phyloP scores from a whole-genome alignment of 2,329 filamentous ascomycete genomes.

The Apiospora koreana region DNA sequence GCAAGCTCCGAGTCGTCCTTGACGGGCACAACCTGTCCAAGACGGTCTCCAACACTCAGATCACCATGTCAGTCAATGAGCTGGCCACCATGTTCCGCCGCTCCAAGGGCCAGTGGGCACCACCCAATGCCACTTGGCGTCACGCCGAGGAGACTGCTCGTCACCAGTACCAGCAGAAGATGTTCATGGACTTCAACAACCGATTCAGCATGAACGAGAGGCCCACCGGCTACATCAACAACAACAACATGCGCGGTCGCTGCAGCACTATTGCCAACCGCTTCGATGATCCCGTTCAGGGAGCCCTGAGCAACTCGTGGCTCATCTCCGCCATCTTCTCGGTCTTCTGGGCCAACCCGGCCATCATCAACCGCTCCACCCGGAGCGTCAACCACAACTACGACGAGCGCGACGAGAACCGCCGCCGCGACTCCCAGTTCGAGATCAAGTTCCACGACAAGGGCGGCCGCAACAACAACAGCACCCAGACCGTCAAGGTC shows the following conservation, averaged over 20 bases:
- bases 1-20: constrained; percentile 44
- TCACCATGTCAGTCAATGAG: constrained; percentile 43
- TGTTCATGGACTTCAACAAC: constrained; percentile 34
- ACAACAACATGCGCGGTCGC: constrained; percentile 12
- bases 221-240: constrained; percentile 8
- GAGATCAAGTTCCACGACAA: constrained; percentile 44
- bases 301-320: constrained; percentile 43
- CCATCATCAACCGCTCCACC: constrained; percentile 40
- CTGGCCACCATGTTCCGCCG: constrained; percentile 39
- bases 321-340: constrained; percentile 46
- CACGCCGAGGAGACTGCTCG: constrained; percentile 39
- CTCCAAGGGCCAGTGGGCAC: constrained; percentile 32
- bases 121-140: constrained; percentile 42
- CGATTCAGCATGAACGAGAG: constrained; percentile 26
- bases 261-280: constrained; percentile 27
- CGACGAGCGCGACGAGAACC: constrained; percentile 24
- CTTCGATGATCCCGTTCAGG: constrained; percentile 46
- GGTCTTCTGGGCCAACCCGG: constrained; percentile 45
- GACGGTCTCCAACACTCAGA: constrained; percentile 39
- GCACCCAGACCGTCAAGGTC: constrained; percentile 40
- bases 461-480: constrained; percentile 43
- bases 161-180: constrained; percentile 30
- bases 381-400: constrained; percentile 20
- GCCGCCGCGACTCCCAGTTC: constrained; percentile 21
- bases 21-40: constrained; percentile 35